Evolutionary conservation across 73 alveolate genomes (phyloP).

Genomic region (Paramecium primaurelia): DNA sequence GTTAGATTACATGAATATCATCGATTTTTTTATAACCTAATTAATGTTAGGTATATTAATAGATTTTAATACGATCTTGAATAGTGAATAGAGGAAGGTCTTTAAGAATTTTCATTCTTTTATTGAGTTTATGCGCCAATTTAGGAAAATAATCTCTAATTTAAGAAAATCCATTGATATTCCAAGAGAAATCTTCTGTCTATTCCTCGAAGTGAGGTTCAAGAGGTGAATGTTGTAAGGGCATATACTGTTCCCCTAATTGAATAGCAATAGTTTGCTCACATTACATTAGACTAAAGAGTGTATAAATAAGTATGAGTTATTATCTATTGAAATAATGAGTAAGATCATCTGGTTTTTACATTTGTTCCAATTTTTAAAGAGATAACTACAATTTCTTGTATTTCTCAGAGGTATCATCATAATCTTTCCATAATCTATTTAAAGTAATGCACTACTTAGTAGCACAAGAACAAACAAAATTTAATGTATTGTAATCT

Average conservation of each 20-base stretch:
- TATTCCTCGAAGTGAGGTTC: background rate
- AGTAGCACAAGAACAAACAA: background rate
- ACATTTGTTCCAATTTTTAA: background rate
- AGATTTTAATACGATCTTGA: background rate
- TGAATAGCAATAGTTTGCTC: background rate
- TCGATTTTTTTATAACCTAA: background rate
- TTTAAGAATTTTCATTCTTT: background rate
- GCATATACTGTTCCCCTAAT: background rate
- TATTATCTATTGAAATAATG: background rate
- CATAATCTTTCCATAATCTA: background rate
- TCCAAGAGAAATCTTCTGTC: constrained; percentile 16
- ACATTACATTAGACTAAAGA: background rate
- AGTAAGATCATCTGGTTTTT: constrained; percentile 14
- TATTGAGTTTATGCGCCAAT: constrained; percentile 11
- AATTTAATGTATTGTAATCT: background rate
- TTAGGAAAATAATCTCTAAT: constrained; percentile 16
- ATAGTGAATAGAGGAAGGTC: background rate
- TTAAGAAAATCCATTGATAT: background rate
- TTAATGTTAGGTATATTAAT: background rate
- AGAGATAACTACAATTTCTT: background rate
- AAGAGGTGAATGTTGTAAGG: background rate
- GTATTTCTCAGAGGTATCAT: background rate
- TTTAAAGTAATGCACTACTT: background rate
- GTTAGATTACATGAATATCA: background rate
- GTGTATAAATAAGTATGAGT: background rate